These are phyloP conservation scores for Phytophthora nicotianae DNA, from an alignment of 352 stramenopile genomes.

Conservation along the genomic window DNA sequence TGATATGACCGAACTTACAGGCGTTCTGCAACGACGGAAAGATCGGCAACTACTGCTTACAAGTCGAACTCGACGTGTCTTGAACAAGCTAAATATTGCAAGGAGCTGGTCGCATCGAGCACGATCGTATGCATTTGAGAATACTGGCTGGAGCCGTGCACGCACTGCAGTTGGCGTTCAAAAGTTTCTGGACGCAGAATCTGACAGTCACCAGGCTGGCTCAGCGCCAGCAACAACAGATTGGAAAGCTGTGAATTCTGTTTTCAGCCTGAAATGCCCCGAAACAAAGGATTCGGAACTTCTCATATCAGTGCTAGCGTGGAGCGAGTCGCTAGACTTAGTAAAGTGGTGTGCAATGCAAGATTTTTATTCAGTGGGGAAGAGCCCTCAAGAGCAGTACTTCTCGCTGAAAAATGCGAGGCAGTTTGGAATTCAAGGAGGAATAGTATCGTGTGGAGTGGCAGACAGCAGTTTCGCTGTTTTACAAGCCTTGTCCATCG, in stretches of 20 bases:
- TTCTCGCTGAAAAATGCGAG: constrained; percentile 25
- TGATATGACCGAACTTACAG: constrained; percentile 31
- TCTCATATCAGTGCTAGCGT: constrained; percentile 14
- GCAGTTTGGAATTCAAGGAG: constrained; percentile 11
- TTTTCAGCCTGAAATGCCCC: constrained; percentile 12
- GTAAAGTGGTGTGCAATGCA: constrained; percentile 16
- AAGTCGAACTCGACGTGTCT: constrained; percentile 35
- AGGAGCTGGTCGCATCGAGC: constrained; percentile 21
- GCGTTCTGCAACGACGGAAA: constrained; percentile 36
- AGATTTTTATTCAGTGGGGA: not conserved
- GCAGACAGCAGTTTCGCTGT: not conserved
- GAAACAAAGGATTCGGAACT: not conserved
- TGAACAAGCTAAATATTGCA: constrained; percentile 44
- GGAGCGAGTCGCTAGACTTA: constrained; percentile 15
- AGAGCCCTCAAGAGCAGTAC: constrained; percentile 6
- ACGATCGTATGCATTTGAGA: constrained; percentile 8
- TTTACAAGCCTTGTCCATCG: constrained; percentile 5
- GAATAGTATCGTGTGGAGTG: constrained; percentile 20
- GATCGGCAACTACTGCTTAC: constrained; percentile 43
- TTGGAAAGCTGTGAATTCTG: constrained; percentile 24
- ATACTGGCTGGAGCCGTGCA: not conserved
- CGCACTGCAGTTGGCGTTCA: not conserved
- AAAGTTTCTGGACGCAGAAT: constrained; percentile 17
- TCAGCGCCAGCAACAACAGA: constrained; percentile 2
- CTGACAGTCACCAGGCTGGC: constrained; percentile 1